Evolutionary conservation across 495 filamentous ascomycete genomes (phyloP).

Genomic region (Penicillium simplicissimum): DNA sequence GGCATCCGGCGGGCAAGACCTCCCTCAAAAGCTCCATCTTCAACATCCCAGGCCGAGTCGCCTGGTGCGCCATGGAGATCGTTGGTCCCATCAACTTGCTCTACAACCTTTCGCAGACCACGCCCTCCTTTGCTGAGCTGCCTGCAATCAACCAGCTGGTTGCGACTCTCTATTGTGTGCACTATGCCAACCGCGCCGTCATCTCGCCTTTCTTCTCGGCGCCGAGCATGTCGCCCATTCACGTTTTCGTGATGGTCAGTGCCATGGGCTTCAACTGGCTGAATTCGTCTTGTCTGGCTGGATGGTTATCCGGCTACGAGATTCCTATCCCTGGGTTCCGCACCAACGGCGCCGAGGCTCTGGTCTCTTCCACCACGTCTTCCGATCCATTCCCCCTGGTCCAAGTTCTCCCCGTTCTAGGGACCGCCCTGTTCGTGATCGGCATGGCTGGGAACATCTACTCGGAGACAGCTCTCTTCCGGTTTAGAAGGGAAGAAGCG

Average conservation of each 20-base stretch:
- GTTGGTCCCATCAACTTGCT: conserved; percentile 73
- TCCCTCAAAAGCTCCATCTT: conserved; percentile 62
- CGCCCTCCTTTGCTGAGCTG: conserved; percentile 23
- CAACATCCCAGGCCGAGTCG: conserved; percentile 86
- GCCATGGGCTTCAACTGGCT: conserved; percentile 72
- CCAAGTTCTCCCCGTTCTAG: conserved; percentile 34
- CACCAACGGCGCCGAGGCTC: conserved; percentile 9
- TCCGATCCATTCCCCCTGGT: not conserved
- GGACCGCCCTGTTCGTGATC: conserved; percentile 60
- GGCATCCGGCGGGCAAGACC: conserved; percentile 83
- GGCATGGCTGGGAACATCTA: conserved; percentile 81
- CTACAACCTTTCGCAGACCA: conserved; percentile 71
- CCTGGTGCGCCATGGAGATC: conserved; percentile 85
- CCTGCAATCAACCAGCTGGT: conserved; percentile 36
- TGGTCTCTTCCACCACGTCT: conserved; percentile 6
- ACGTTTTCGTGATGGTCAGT: conserved; percentile 58
- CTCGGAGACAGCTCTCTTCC: conserved; percentile 60
- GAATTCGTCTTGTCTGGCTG: conserved; percentile 74
- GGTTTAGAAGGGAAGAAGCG: conserved; percentile 58
- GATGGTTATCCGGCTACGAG: conserved; percentile 67
- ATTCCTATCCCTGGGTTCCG: conserved; percentile 30
- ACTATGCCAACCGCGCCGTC: conserved; percentile 88
- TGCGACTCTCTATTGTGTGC: conserved; percentile 53
- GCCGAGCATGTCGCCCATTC: conserved; percentile 88
- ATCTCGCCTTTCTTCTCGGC: conserved; percentile 76